These are phyloP conservation scores for Ceratocystis destructans DNA, from an alignment of 2,329 filamentous ascomycete species.

Conservation along the genomic window DNA sequence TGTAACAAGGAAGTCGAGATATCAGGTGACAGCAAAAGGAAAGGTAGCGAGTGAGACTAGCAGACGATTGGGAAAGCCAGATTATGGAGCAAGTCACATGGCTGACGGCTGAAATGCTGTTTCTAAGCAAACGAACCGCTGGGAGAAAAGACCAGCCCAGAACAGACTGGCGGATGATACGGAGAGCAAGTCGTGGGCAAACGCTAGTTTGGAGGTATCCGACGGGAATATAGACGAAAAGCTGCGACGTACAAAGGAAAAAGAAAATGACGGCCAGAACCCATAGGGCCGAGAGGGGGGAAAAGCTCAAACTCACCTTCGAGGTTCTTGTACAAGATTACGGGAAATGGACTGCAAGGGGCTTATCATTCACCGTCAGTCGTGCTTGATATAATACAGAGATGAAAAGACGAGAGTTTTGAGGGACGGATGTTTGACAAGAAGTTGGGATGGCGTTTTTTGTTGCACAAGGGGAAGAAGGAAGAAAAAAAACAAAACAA, in stretches of 20 bases:
- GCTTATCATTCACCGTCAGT: not conserved
- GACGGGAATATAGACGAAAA: not conserved
- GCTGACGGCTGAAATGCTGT: not conserved
- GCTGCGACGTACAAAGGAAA: not conserved
- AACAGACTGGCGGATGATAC: not conserved
- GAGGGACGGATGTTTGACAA: not conserved
- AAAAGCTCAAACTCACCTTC: conserved; percentile 12
- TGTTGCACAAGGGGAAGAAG: not conserved
- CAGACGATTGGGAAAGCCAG: not conserved
- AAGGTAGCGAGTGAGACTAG: not conserved
- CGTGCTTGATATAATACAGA: not conserved
- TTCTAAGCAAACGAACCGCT: not conserved
- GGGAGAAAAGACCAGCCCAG: not conserved
- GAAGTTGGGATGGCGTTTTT: not conserved
- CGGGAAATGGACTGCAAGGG: not conserved
- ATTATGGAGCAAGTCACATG: not conserved
- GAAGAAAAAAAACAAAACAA: not conserved
- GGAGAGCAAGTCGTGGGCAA: not conserved
- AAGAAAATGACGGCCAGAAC: not conserved
- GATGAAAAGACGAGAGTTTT: not conserved
- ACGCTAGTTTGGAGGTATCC: not conserved
- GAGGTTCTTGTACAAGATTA: conserved; percentile 8
- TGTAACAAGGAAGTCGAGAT: not conserved
- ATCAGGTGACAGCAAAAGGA: not conserved
- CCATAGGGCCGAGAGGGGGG: not conserved